Evolutionary conservation across 1,284 basidiomycete genomes (phyloP), one percentile per base, ranked within the genome.

Genomic region (Meira miltonrushii): DNA sequence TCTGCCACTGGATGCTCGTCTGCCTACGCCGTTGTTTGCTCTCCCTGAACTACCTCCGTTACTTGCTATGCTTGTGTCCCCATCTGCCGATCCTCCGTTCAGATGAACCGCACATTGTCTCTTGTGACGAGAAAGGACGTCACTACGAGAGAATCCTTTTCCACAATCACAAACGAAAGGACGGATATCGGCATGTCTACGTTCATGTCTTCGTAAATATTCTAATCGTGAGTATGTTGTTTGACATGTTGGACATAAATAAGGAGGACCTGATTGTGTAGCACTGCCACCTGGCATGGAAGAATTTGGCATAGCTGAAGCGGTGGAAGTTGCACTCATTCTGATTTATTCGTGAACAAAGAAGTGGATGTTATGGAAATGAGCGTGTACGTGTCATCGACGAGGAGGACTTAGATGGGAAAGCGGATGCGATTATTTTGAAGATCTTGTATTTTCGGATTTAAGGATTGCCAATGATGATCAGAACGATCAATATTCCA

Each of bases 141-240:
- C 75, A 54, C 75, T 71, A 55, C 74, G 59, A 7, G 74, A 75
- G 59, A 77, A 77, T 39, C 74, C 69, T 57, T 77, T 77, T 13
- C 74, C 74, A 50, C 75, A 77, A 17, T 74, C 70, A 57, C 75
- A 77, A 17, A 75, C 66, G 47, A 77, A 77, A 0, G 74, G 74
- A 11, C 74, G 69, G 38, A 75, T 75, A 52, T 77, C 74, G 39
- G 72, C 71, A 43, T 77, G 75, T 56, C 75, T 64, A 41, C 75
- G 60, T 54, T 77, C 75, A 55, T 77, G 75, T 52, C 75, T 65
- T 48, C 75, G 57, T 8, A 77, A 68, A 48, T 75, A 77, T 61
- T 77, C 75, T 21, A 77, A 67, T 39, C 75, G 62, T 21, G 74
- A 75, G 54, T 77, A 77, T 60, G 66, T 74, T 25, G 74, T 75